Evolutionary conservation across 495 filamentous ascomycete species (phyloP).

Genomic region (Tuber brumale): DNA sequence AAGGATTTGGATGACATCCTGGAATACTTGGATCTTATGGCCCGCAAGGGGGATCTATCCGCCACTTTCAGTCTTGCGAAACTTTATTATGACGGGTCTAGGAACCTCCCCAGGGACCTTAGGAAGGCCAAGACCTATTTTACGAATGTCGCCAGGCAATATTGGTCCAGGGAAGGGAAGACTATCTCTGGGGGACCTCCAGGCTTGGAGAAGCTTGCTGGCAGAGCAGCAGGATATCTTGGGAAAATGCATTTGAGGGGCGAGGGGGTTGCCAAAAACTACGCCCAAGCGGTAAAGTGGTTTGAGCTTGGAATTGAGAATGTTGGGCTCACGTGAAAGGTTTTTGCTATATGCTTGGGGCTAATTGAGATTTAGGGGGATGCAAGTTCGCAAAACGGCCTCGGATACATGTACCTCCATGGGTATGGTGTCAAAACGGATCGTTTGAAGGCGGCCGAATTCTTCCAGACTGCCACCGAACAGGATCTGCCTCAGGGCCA

Average conservation of each 20-base stretch:
- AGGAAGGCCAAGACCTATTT: conserved; percentile 75
- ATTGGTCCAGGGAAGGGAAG: conserved; percentile 74
- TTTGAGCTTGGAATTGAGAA: conserved; percentile 73
- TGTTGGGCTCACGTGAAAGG: conserved; percentile 4
- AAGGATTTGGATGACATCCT: conserved; percentile 87
- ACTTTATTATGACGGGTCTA: conserved; percentile 83
- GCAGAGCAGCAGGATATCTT: conserved; percentile 84
- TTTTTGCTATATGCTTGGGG: background rate
- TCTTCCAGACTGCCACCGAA: conserved; percentile 74
- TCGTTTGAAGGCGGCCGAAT: conserved; percentile 64
- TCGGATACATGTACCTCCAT: conserved; percentile 80
- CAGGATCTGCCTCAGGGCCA: conserved; percentile 79
- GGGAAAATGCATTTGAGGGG: conserved; percentile 90
- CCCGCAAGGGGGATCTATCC: conserved; percentile 85
- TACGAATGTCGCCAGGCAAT: conserved; percentile 68
- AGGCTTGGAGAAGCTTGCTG: conserved; percentile 70
- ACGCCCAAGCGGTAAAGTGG: conserved; percentile 69
- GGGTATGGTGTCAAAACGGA: conserved; percentile 75
- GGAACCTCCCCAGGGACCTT: conserved; percentile 65
- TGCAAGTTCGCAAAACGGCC: conserved; percentile 72
- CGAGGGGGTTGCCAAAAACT: conserved; percentile 79
- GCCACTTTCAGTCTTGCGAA: conserved; percentile 83
- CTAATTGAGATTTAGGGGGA: conserved; percentile 52
- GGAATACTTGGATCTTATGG: conserved; percentile 91
- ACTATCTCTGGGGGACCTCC: conserved; percentile 43